A percentile compares a stretch with the other conserved stretches of the same genome.
phyloP scores from a whole-genome alignment of 108 stramenopile species.

The Poteriospumella lacustris region DNA sequence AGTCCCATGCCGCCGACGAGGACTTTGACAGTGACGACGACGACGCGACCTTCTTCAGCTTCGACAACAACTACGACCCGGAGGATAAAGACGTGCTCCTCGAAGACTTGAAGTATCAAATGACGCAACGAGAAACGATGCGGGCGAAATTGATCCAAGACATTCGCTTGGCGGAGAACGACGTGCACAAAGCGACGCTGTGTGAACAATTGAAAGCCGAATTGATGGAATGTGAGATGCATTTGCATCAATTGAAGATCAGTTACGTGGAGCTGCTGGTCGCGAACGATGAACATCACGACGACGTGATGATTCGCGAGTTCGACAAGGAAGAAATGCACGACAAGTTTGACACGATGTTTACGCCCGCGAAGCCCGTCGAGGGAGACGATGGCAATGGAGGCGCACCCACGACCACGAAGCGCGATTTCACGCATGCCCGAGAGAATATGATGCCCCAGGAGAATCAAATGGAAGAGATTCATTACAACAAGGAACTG shows the following conservation, averaged over 20 bases:
- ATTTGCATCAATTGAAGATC: neutral
- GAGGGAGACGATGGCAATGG: too few relatives aligned
- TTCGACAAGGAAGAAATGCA: too few relatives aligned
- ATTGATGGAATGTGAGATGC: neutral
- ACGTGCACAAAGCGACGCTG: neutral
- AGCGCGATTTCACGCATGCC: too few relatives aligned
- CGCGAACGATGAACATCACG: neutral
- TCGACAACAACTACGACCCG: neutral
- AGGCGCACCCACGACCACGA: too few relatives aligned
- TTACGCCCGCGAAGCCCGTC: neutral
- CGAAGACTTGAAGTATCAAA: neutral
- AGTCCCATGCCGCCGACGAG: too few relatives aligned
- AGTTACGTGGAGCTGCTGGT: constrained; percentile 16
- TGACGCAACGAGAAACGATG: neutral
- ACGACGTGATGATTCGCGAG: neutral
- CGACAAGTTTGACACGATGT: neutral
- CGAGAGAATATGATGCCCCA: neutral
- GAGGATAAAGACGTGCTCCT: neutral
- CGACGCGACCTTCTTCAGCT: neutral
- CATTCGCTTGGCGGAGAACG: neutral
- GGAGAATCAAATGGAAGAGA: neutral
- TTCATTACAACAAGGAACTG: constrained; percentile 12
- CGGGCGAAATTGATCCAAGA: neutral
- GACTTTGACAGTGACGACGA: neutral
- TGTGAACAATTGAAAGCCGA: neutral